A percentile compares a stretch with the other conserved stretches of the same genome.
Conservation (phyloP, 106 monocot species). For the Chionographis japonica region DNA sequence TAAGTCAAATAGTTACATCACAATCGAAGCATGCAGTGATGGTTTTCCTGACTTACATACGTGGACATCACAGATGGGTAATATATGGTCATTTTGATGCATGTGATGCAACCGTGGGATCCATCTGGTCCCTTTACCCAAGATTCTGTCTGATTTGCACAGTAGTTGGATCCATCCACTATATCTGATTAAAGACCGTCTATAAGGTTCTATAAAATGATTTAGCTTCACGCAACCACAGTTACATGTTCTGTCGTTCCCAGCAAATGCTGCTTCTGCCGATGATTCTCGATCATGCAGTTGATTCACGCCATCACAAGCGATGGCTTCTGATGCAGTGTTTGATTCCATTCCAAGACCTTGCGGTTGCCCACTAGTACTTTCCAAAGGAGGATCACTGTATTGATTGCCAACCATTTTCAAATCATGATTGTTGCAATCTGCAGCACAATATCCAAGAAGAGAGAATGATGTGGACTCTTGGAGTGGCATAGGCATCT, state of each 20-base stretch:
- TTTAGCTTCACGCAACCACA: conserved; percentile 39
- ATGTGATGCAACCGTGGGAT: conserved; percentile 66
- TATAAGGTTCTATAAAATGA: conserved; percentile 17
- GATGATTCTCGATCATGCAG: conserved; percentile 10
- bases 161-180: conserved; percentile 53
- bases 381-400: neutral
- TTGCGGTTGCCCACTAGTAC: conserved; percentile 1
- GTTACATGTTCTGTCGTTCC: conserved; percentile 7
- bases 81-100: conserved; percentile 33
- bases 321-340: neutral
- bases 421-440: conserved; percentile 4
- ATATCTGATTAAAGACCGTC: conserved; percentile 20
- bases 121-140: conserved; percentile 19
- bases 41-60: conserved; percentile 75
- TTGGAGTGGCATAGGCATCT: conserved; percentile 49
- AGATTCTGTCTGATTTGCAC: conserved; percentile 5
- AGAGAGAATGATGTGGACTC: conserved; percentile 43
- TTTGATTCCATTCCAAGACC: conserved; percentile 7
- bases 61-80: conserved; percentile 45
- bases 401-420: conserved; percentile 1
- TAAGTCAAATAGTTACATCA: neutral
- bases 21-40: neutral
- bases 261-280: neutral
- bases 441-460: conserved; percentile 41
- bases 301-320: conserved; percentile 5